Evolutionary conservation across 2,329 filamentous ascomycete genomes (phyloP).

Genomic region (Ophiostoma montium): DNA sequence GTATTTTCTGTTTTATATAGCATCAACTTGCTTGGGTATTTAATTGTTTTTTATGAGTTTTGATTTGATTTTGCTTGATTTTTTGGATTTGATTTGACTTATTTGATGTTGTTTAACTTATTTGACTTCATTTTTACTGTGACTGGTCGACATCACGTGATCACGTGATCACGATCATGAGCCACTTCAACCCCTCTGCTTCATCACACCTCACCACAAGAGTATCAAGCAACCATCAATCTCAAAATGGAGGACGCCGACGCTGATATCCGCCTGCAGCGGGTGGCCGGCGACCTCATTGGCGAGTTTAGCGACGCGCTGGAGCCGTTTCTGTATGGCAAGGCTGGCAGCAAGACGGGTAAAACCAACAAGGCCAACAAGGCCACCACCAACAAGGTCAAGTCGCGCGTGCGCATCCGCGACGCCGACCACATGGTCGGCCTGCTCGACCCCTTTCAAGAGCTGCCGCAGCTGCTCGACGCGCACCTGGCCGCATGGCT

Average conservation of each 20-base stretch:
- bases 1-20: background rate
- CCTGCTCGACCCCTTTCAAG: conserved; percentile 78
- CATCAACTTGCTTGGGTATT: background rate
- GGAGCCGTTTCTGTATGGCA: conserved; percentile 29
- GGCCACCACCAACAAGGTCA: conserved; percentile 4
- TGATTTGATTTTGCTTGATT: background rate
- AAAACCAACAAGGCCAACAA: background rate
- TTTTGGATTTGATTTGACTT: background rate
- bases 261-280: conserved; percentile 47
- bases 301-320: conserved; percentile 42
- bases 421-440: conserved; percentile 15
- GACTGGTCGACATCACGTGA: too few relatives aligned
- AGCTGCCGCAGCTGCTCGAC: conserved; percentile 87
- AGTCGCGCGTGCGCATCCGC: conserved; percentile 7
- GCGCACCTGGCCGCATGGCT: conserved; percentile 65
- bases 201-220: background rate
- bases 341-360: background rate
- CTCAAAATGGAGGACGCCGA: conserved; percentile 42
- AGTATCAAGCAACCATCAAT: background rate
- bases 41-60: background rate
- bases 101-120: background rate
- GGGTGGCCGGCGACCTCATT: conserved; percentile 43
- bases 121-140: background rate
- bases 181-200: too few relatives aligned
- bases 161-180: too few relatives aligned